phyloP scores from a whole-genome alignment of 371 early-diverging fungal genomes.

The Mucor racemosus region DNA sequence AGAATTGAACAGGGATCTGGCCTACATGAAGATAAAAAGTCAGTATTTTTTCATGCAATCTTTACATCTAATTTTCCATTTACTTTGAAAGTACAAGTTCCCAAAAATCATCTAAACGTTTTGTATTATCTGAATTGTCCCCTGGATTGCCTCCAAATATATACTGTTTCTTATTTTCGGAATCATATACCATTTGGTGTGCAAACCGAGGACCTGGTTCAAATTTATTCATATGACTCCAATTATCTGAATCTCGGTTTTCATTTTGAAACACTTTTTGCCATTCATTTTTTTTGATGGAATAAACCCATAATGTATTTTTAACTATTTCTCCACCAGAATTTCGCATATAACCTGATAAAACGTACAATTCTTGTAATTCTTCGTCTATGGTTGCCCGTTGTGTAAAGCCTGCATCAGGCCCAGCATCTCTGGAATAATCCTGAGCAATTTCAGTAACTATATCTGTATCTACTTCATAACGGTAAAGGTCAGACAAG shows the following conservation, averaged over 20 bases:
- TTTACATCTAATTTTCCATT: background rate
- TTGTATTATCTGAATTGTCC: slow-evolving; percentile 49
- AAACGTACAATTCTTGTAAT: slow-evolving; percentile 81
- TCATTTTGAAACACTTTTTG: slow-evolving; percentile 76
- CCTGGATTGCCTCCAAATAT: slow-evolving; percentile 93
- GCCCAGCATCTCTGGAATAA: slow-evolving; percentile 71
- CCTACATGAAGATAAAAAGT: slow-evolving; percentile 46
- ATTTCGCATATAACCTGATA: slow-evolving; percentile 58
- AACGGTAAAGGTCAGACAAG: slow-evolving; percentile 77
- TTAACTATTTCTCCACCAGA: slow-evolving; percentile 60
- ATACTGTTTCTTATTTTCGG: slow-evolving; percentile 63
- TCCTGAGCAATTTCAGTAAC: slow-evolving; percentile 78
- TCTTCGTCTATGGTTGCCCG: slow-evolving; percentile 80
- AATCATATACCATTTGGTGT: slow-evolving; percentile 84
- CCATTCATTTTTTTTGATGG: slow-evolving; percentile 70
- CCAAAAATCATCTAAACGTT: slow-evolving; percentile 89
- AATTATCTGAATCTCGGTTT: slow-evolving; percentile 40
- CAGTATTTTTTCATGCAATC: background rate
- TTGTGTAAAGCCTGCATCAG: slow-evolving; percentile 85
- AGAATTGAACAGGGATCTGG: slow-evolving; percentile 65
- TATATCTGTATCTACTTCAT: slow-evolving; percentile 76
- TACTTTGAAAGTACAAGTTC: slow-evolving; percentile 72
- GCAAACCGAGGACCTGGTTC: slow-evolving; percentile 88
- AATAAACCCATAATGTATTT: slow-evolving; percentile 82
- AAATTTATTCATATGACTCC: slow-evolving; percentile 44